Evolutionary conservation across 305 asterid genomes (phyloP).

Genomic region (Ilex paraguariensis): DNA sequence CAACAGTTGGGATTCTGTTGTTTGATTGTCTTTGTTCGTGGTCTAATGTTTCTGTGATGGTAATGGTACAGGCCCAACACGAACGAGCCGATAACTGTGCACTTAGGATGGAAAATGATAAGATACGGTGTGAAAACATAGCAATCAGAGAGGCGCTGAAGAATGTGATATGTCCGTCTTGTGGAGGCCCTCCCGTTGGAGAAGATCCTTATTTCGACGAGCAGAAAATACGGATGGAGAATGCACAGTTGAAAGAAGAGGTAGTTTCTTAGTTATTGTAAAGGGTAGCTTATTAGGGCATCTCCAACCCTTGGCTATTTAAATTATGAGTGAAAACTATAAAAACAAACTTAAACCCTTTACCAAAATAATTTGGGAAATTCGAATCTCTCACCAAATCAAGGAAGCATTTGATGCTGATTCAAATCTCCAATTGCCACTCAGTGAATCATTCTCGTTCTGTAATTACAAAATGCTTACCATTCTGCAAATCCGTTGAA

Average conservation of each 20-base stretch:
- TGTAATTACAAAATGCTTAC: too few relatives aligned
- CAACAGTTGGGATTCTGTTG: background rate
- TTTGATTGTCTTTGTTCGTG: background rate
- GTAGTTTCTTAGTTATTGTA: constrained; percentile 18
- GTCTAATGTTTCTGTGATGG: background rate
- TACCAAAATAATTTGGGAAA: too few relatives aligned
- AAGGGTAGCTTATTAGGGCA: too few relatives aligned
- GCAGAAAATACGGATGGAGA: constrained; percentile 76
- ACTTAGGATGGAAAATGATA: constrained; percentile 78
- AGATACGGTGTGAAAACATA: constrained; percentile 81
- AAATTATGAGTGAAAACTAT: too few relatives aligned
- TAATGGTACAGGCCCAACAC: constrained; percentile 68
- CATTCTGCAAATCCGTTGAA: too few relatives aligned
- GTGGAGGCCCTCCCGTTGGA: constrained; percentile 87
- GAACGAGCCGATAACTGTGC: constrained; percentile 81
- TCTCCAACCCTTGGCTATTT: too few relatives aligned
- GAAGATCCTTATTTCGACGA: constrained; percentile 88
- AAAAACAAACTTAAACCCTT: too few relatives aligned
- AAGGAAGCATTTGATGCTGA: too few relatives aligned
- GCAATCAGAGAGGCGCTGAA: constrained; percentile 87
- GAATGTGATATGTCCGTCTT: constrained; percentile 85
- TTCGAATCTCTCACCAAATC: too few relatives aligned
- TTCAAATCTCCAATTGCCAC: too few relatives aligned
- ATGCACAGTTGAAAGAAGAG: constrained; percentile 88
- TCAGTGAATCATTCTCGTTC: too few relatives aligned